phyloP scores from a whole-genome alignment of 768 basidiomycete genomes.

The Exsudoporus frostii region DNA sequence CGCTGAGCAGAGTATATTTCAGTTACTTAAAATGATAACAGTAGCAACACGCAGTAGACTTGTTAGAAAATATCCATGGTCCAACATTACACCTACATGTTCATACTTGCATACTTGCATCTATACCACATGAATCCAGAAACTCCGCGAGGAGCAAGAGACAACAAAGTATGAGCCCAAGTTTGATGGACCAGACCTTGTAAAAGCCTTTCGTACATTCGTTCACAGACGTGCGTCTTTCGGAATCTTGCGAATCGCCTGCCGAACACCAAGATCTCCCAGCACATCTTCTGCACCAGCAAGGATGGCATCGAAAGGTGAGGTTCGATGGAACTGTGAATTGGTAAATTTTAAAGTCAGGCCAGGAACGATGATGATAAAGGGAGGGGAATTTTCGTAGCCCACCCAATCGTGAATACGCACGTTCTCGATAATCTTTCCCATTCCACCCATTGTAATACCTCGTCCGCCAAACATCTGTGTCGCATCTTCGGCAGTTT shows the following conservation, averaged over 20 bases:
- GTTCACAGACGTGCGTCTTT: constrained; percentile 41
- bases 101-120: too few relatives aligned
- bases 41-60: too few relatives aligned
- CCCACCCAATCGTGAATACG: constrained; percentile 19
- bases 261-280: constrained; percentile 70
- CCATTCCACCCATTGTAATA: constrained; percentile 85
- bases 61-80: too few relatives aligned
- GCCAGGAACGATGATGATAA: background rate
- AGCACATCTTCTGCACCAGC: constrained; percentile 77
- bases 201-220: background rate
- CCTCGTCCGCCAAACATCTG: constrained; percentile 90
- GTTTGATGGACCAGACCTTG: too few relatives aligned
- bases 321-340: constrained; percentile 72
- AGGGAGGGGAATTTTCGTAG: too few relatives aligned
- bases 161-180: too few relatives aligned
- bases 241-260: constrained; percentile 71
- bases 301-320: constrained; percentile 80
- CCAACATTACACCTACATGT: too few relatives aligned
- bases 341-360: background rate
- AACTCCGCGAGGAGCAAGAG: too few relatives aligned
- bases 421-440: constrained; percentile 78
- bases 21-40: too few relatives aligned
- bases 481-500: constrained; percentile 64
- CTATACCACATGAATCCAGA: too few relatives aligned
- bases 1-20: too few relatives aligned